Evolutionary conservation across 306 rosid genomes (phyloP).

Genomic region (Styphnolobium japonicum): DNA sequence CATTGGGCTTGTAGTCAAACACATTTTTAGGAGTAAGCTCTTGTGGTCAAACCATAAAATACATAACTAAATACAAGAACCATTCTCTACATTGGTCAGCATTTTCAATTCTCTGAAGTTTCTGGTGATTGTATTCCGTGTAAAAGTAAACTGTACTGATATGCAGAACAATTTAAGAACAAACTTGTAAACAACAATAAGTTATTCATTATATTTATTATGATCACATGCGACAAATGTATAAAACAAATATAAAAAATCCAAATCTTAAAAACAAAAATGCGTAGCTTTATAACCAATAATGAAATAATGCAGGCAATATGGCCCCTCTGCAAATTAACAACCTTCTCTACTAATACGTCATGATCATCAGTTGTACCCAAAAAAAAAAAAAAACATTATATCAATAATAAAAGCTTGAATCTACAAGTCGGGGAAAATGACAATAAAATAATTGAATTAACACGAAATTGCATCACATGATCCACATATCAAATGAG

Average conservation of each 20-base stretch:
- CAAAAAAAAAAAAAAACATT: background rate
- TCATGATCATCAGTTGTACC: too few relatives aligned
- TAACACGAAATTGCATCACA: background rate
- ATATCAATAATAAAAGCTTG: background rate
- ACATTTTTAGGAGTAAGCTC: background rate
- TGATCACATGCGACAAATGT: background rate
- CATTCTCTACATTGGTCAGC: too few relatives aligned
- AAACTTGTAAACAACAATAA: background rate
- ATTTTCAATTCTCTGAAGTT: background rate
- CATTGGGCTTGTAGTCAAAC: background rate
- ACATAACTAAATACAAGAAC: background rate
- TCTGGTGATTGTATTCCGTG: background rate
- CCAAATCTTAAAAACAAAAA: background rate
- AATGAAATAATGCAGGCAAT: background rate
- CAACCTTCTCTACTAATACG: background rate
- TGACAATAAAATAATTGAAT: background rate
- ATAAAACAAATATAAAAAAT: background rate
- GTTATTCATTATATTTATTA: background rate
- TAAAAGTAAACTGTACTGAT: background rate
- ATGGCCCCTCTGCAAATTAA: too few relatives aligned
- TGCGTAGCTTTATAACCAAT: background rate
- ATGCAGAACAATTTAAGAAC: background rate
- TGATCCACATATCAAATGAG: constrained; percentile 4
- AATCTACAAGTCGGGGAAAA: background rate
- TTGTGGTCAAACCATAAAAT: background rate